These are phyloP conservation scores for Acrasis kona DNA, from an alignment of 78 protist species.

Conservation along the genomic window DNA sequence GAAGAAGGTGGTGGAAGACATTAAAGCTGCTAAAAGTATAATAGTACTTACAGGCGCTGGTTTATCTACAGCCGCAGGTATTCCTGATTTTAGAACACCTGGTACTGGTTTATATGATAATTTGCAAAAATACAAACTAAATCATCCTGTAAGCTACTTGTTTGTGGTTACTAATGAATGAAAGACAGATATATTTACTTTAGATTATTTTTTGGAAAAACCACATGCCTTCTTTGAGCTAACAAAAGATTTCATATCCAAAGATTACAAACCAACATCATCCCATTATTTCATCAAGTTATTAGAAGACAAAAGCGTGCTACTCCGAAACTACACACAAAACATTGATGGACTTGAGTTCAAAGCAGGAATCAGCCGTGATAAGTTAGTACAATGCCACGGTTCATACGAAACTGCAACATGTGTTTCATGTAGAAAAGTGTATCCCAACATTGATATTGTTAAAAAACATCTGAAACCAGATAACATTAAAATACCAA, in stretches of 20 bases:
- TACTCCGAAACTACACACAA: slow-evolving; percentile 82
- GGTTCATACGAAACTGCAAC: slow-evolving; percentile 54
- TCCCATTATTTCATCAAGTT: slow-evolving; percentile 64
- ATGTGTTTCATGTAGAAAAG: slow-evolving; percentile 20
- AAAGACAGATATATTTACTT: slow-evolving; percentile 68
- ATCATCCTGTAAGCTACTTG: slow-evolving; percentile 46
- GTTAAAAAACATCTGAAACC: neutral
- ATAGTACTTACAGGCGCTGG: slow-evolving; percentile 32
- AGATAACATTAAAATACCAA: neutral
- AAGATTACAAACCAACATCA: slow-evolving; percentile 42
- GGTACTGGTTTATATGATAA: slow-evolving; percentile 71
- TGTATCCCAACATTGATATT: neutral
- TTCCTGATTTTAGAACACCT: slow-evolving; percentile 79
- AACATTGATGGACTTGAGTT: slow-evolving; percentile 85
- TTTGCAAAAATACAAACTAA: slow-evolving; percentile 60
- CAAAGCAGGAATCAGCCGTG: slow-evolving; percentile 37
- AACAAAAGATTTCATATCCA: slow-evolving; percentile 55
- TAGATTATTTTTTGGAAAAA: slow-evolving; percentile 41
- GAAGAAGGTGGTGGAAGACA: no score
- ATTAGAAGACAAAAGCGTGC: slow-evolving; percentile 46
- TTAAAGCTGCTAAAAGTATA: neutral
- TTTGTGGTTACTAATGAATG: no score
- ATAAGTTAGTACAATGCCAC: slow-evolving; percentile 69
- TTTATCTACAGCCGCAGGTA: slow-evolving; percentile 53
- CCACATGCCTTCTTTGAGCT: slow-evolving; percentile 76